Evolutionary conservation across 2,329 filamentous ascomycete genomes (phyloP), one percentile per base, ranked within the genome.

Genomic region (Gyromitra esculenta): DNA sequence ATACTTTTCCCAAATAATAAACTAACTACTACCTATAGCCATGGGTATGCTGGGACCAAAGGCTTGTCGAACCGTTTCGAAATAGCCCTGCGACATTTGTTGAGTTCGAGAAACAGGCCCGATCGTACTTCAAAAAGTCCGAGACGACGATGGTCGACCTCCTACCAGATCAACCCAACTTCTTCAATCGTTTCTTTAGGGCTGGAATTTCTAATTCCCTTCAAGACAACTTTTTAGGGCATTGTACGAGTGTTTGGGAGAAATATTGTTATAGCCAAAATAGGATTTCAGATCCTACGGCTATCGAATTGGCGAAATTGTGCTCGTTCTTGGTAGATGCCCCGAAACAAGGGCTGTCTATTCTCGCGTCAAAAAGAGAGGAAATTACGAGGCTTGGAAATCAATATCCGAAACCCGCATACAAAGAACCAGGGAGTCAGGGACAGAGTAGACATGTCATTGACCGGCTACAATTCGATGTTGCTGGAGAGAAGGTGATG

Each of bases 41-140:
- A 3, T 94, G 91, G 91, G 84, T 93, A 0, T 93, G 91, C 80
- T 95, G 91, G 91, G 91, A 94, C 37, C 84, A 85, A 0, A 83
- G 84, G 0, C 86, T 96, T 1, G 91, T 92, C 0, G 80, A 84
- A 4, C 89, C 89, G n/a, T 95, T 95, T 79, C 79, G 81, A 3
- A 93, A 92, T 74, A 81, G 0, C 70, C 82, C 6, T 83, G 83
- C 0, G 85, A 88, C 67, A 82, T 90, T 87, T 5, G 73, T 82
- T 5, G 77, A 83, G 1, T 86, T 88, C 0, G 64, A 73, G 0
- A 73, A 72, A 0, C 59, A 69, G 13, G 18, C 70, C 0, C 63
- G 79, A 31, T 71, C 73, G 0, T 77, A 77, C 1, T 80, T 80
- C 1, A 57, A 21, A 18, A 66, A 64, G 21, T 68, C 78, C 25